Base-by-base conservation (phyloP, 345 rosid genomes). In the Litchi chinensis region DNA sequence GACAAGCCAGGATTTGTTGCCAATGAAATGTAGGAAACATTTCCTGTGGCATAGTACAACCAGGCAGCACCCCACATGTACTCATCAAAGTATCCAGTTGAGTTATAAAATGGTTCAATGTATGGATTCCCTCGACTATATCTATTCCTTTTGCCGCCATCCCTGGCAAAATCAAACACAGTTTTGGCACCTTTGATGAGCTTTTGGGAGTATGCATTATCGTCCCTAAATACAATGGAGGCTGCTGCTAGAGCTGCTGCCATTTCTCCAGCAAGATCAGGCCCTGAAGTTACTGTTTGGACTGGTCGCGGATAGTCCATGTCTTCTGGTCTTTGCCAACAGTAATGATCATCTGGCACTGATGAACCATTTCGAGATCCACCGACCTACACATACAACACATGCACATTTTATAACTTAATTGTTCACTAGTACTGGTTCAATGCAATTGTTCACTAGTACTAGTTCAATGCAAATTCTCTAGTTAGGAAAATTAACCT, bases 1-100 rank as follows among this genome's bases (percentile, higher is more conserved):
- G 97, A 75, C 37, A 92, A 18, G 5, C 94, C 93, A 0, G 86
- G 83, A 5, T 82, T 52, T 3, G 98, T 95, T 5, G 98, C 95
- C 18, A 85, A 41, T 1, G 77, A 10, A 74, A 95, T 84, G 44
- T 95, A 95, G 71, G 82, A 76, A 21, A 2, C 62, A 76, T 95
- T 95, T 15, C 98, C 98, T 0, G 97, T 95, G 64, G 98, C 98
- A 57, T 88, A 93, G 84, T 91, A 93, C 76, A 95, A 32, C 98
- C 97, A 95, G 0, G 97, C 86, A 10, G 92, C 88, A 0, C 91
- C 92, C 98, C 98, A 93, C 90, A 95, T 92, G 77, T 89, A 87
- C 82, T 95, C 98, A 43, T 93, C 97, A 28, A 65, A 93, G 76
- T 93, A 90, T 18, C 97, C 92, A 0, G 86, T 83, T 19, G 98